Evolutionary conservation across 2,329 filamentous ascomycete species (phyloP).

Genomic region (Calonectria crousiana): DNA sequence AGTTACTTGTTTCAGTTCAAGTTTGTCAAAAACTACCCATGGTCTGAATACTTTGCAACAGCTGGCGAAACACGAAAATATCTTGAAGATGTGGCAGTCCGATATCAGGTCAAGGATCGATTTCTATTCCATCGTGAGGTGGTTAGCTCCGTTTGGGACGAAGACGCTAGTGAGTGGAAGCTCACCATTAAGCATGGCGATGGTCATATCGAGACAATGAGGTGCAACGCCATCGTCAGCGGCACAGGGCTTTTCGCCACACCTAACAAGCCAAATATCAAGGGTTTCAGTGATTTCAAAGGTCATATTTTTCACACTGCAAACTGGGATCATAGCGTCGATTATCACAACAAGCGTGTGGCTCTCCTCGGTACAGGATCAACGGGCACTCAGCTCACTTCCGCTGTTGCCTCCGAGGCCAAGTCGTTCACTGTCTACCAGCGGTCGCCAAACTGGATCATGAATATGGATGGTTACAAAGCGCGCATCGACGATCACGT

Average conservation of each 20-base stretch:
- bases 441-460: slow-evolving; percentile 24
- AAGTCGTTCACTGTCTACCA: slow-evolving; percentile 19
- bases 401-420: slow-evolving; percentile 9
- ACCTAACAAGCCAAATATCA: slow-evolving; percentile 12
- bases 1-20: slow-evolving; percentile 27
- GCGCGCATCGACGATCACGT: neutral
- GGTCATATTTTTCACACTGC: slow-evolving; percentile 12
- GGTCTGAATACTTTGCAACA: slow-evolving; percentile 21
- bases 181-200: slow-evolving; percentile 4
- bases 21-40: slow-evolving; percentile 25
- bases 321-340: slow-evolving; percentile 16
- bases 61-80: slow-evolving; percentile 23
- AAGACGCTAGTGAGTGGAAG: slow-evolving; percentile 16
- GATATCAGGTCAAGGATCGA: slow-evolving; percentile 8
- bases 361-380: slow-evolving; percentile 20
- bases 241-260: slow-evolving; percentile 18
- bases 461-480: slow-evolving; percentile 20
- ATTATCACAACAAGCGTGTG: slow-evolving; percentile 10
- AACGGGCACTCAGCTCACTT: slow-evolving; percentile 17
- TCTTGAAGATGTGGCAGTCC: slow-evolving; percentile 9
- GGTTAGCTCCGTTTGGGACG: neutral
- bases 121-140: slow-evolving; percentile 21
- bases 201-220: neutral
- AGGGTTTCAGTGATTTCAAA: slow-evolving; percentile 15
- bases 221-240: slow-evolving; percentile 20